Conservation (phyloP, 2,329 filamentous ascomycete genomes). For the Calonectria pteridis region DNA sequence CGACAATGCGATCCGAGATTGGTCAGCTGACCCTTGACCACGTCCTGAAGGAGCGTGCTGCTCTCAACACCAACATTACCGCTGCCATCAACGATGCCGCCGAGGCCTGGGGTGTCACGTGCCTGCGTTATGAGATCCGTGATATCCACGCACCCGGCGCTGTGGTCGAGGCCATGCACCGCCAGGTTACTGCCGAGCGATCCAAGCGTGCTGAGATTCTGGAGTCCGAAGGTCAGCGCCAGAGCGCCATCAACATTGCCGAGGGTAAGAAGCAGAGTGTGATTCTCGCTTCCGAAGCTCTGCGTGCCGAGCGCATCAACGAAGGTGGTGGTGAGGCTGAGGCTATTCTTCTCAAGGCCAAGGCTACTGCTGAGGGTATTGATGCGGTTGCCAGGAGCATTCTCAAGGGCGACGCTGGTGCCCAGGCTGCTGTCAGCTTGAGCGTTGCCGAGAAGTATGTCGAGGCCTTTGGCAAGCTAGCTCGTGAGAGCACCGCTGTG, state of each 20-base stretch:
- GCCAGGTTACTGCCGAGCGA: slow-evolving; percentile 96
- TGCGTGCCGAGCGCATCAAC: slow-evolving; percentile 94
- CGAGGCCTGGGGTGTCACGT: slow-evolving; percentile 96
- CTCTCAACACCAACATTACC: slow-evolving; percentile 98
- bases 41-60: slow-evolving; percentile 95
- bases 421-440: slow-evolving; percentile 86
- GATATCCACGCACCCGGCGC: slow-evolving; percentile 96
- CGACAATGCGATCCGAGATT: slow-evolving; percentile 98
- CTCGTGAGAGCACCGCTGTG: slow-evolving; percentile 94
- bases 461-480: slow-evolving; percentile 91
- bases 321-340: slow-evolving; percentile 92
- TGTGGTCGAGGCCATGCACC: slow-evolving; percentile 97
- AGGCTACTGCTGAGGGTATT: slow-evolving; percentile 89
- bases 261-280: slow-evolving; percentile 98
- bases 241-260: slow-evolving; percentile 98
- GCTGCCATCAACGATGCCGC: slow-evolving; percentile 98
- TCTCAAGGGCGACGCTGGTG: slow-evolving; percentile 76
- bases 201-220: slow-evolving; percentile 98
- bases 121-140: slow-evolving; percentile 96
- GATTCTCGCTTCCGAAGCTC: slow-evolving; percentile 93
- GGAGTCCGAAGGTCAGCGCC: slow-evolving; percentile 95
- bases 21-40: slow-evolving; percentile 96
- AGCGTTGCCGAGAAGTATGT: slow-evolving; percentile 98
- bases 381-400: slow-evolving; percentile 86
- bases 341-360: slow-evolving; percentile 88